phyloP scores from a whole-genome alignment of 352 stramenopile species.

The Elongisporangium senticosum region DNA sequence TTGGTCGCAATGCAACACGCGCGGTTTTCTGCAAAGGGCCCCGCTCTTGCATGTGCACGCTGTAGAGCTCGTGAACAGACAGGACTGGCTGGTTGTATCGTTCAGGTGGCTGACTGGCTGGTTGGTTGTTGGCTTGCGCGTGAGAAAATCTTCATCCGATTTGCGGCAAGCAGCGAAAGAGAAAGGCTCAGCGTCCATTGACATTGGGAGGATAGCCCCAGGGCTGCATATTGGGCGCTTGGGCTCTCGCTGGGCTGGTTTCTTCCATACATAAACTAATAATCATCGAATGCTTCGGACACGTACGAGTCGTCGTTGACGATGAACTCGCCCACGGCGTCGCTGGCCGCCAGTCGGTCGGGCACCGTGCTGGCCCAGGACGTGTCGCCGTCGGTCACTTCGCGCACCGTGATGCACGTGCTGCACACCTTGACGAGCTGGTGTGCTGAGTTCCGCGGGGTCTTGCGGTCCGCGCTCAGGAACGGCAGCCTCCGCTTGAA shows the following conservation, averaged over 20 bases:
- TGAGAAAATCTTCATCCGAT: conserved; percentile 9
- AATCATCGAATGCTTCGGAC: conserved; percentile 28
- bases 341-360: conserved; percentile 50
- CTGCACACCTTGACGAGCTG: conserved; percentile 64
- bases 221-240: background rate
- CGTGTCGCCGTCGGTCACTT: conserved; percentile 40
- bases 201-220: conserved; percentile 2
- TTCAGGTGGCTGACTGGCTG: background rate
- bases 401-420: conserved; percentile 63
- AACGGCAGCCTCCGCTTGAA: conserved; percentile 71
- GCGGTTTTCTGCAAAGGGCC: background rate
- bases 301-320: background rate
- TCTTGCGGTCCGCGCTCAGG: conserved; percentile 31
- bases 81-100: background rate
- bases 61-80: background rate
- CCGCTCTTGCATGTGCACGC: background rate
- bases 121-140: background rate
- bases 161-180: conserved; percentile 2
- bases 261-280: conserved; percentile 27
- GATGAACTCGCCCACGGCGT: conserved; percentile 26
- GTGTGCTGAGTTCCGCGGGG: conserved; percentile 29
- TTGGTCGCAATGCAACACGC: background rate
- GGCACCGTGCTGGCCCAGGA: conserved; percentile 43
- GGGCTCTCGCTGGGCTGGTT: background rate
- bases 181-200: conserved; percentile 3